Base-by-base conservation (phyloP, 176 grass and related monocot species). In the Cenchrus americanus region DNA sequence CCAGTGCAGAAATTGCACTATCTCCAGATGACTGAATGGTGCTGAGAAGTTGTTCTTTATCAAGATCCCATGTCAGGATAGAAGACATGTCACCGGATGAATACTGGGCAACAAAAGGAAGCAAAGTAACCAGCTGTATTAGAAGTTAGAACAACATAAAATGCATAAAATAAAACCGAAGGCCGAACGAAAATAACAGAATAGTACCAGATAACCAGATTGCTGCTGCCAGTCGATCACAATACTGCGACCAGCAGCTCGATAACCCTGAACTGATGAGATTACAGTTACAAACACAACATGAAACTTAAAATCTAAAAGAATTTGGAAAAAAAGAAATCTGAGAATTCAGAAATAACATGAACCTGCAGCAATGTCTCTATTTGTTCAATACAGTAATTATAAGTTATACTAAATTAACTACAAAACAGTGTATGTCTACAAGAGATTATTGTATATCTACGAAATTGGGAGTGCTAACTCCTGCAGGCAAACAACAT, bases 151-250 rank as follows among this genome's bases (percentile, higher is more conserved):
- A 75, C 40, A 74, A 43, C 23, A 1, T 52, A 82, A 34, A 91
- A 69, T 44, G 30, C 41, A 11, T 49, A 73, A 67, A 59, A 70
- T 37, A 37, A 37, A 37, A 37, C 34, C 34, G 4, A 37, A 37
- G 34, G 2, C 34, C 34, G 34, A 37, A 37, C 34, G 4, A 37
- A n/a, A 37, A 37, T 37, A 37, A 37, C 34, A 37, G 34, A 37
- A 60, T 75, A 88, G 78, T 86, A 96, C 97, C 90, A 99, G 84
- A 83, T 86, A 96, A 78, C 97, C 93, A 57, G 93, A 99, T 80
- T 94, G 89, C 77, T 99, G 97, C 81, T 99, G 97, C 97, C 97
- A 99, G 76, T 99, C 97, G 1, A 96, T 62, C 62, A 96, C 90
- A 66, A 87, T 71, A 89, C 85, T 86, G 66, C 86, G 87, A 69